Conservation (phyloP, 208 protist genomes). For the Wallacemonas sp. region DNA sequence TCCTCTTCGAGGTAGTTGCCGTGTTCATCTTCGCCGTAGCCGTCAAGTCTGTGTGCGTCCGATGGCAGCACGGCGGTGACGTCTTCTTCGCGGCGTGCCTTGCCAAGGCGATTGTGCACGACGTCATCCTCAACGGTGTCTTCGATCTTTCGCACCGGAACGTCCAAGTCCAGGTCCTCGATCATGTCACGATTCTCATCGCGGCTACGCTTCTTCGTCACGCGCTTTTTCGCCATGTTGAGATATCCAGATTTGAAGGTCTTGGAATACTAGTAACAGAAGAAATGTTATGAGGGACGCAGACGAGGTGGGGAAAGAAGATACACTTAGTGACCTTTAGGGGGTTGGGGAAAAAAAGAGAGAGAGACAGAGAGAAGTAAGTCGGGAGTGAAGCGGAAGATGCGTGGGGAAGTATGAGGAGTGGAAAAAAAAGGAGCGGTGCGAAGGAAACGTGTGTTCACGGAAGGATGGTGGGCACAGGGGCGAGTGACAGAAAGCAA, state of each 20-base stretch:
- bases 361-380: slow-evolving; percentile 1
- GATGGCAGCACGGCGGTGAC: slow-evolving; percentile 53
- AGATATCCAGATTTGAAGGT: no score
- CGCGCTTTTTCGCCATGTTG: slow-evolving; percentile 40
- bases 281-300: not conserved
- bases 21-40: slow-evolving; percentile 79
- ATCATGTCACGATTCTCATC: slow-evolving; percentile 38
- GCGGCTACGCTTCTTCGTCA: slow-evolving; percentile 34
- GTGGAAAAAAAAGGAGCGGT: not conserved
- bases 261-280: not conserved
- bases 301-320: slow-evolving; percentile 8
- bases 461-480: no score
- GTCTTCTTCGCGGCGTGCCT: slow-evolving; percentile 16
- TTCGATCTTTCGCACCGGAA: slow-evolving; percentile 19
- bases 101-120: slow-evolving; percentile 47
- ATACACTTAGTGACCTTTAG: no score
- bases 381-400: not conserved
- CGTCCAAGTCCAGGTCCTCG: slow-evolving; percentile 83
- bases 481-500: no score
- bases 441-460: no score
- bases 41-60: slow-evolving; percentile 85
- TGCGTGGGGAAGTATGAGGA: not conserved
- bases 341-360: slow-evolving; percentile 11
- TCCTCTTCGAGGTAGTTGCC: slow-evolving; percentile 83
- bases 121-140: slow-evolving; percentile 63